These are phyloP conservation scores for Wickerhamiella azymoides DNA, from an alignment of 805 yeast species.

Conservation along the genomic window DNA sequence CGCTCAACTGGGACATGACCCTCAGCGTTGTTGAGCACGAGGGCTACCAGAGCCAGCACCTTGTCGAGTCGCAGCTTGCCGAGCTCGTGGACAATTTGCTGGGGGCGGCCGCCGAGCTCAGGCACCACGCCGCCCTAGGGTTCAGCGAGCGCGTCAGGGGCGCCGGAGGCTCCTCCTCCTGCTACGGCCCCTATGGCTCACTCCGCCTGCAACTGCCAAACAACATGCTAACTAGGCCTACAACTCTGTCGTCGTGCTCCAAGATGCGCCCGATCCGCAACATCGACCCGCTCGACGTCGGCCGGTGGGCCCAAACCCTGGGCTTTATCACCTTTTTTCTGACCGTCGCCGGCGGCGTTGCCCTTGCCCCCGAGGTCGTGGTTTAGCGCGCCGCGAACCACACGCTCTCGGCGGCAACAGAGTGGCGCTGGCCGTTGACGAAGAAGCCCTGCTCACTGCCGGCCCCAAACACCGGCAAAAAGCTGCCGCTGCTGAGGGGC, in stretches of 20 bases:
- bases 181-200: no score
- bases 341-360: constrained; percentile 6
- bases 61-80: constrained; percentile 10
- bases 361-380: background rate
- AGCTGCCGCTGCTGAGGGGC: constrained; percentile 12
- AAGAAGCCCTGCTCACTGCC: constrained; percentile 24
- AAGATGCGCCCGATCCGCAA: constrained; percentile 15
- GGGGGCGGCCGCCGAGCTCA: background rate
- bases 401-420: constrained; percentile 20
- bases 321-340: constrained; percentile 1
- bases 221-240: background rate
- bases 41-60: constrained; percentile 11
- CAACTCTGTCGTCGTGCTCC: background rate
- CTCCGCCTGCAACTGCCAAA: background rate
- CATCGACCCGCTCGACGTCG: constrained; percentile 18
- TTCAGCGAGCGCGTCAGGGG: background rate
- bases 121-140: background rate
- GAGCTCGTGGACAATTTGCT: constrained; percentile 3
- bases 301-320: constrained; percentile 7
- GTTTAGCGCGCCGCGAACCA: background rate
- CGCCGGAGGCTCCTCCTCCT: no score
- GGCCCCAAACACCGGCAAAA: constrained; percentile 21
- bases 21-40: constrained; percentile 13
- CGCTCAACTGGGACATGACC: constrained; percentile 13
- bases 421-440: constrained; percentile 20